Conservation (phyloP, 2,329 filamentous ascomycete genomes). For the Cladosporium cucumerinum region DNA sequence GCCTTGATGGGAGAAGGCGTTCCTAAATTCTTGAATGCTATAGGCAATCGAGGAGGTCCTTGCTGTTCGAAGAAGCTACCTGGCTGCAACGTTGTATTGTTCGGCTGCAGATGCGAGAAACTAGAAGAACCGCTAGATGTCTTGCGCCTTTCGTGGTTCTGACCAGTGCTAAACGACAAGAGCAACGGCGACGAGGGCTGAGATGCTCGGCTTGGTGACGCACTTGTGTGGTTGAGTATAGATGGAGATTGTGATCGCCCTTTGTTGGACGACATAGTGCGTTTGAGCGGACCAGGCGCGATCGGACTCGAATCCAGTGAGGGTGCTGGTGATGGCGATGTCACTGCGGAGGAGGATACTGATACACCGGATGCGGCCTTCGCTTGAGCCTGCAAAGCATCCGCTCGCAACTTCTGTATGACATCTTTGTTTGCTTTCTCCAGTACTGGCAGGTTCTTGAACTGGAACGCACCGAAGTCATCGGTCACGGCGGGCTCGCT, state of each 20-base stretch:
- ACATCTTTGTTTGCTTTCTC: slow-evolving; percentile 99
- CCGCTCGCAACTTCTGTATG: slow-evolving; percentile 89
- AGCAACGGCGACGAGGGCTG: slow-evolving; percentile 84
- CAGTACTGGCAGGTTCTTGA: slow-evolving; percentile 93
- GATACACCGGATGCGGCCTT: slow-evolving; percentile 46
- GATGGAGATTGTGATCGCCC: slow-evolving; percentile 84
- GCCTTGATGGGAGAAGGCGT: slow-evolving; percentile 54
- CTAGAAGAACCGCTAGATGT: slow-evolving; percentile 85
- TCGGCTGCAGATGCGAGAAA: slow-evolving; percentile 62
- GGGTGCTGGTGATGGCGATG: slow-evolving; percentile 58
- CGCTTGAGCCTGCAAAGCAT: slow-evolving; percentile 72
- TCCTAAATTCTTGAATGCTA: slow-evolving; percentile 50
- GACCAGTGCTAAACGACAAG: slow-evolving; percentile 90
- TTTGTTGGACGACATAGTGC: slow-evolving; percentile 80
- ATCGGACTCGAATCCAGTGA: slow-evolving; percentile 82
- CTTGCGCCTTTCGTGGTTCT: slow-evolving; percentile 80
- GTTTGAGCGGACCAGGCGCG: slow-evolving; percentile 73
- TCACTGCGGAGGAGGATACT: slow-evolving; percentile 32
- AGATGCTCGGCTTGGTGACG: slow-evolving; percentile 83
- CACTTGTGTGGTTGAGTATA: slow-evolving; percentile 70
- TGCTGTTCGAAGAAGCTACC: slow-evolving; percentile 63
- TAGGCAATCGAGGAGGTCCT: slow-evolving; percentile 52
- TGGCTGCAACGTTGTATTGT: slow-evolving; percentile 65
- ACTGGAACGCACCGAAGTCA: slow-evolving; percentile 94
- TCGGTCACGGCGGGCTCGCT: slow-evolving; percentile 87